phyloP scores from a whole-genome alignment of 2,329 filamentous ascomycete species.

The Aaosphaeria pasadenensis region DNA sequence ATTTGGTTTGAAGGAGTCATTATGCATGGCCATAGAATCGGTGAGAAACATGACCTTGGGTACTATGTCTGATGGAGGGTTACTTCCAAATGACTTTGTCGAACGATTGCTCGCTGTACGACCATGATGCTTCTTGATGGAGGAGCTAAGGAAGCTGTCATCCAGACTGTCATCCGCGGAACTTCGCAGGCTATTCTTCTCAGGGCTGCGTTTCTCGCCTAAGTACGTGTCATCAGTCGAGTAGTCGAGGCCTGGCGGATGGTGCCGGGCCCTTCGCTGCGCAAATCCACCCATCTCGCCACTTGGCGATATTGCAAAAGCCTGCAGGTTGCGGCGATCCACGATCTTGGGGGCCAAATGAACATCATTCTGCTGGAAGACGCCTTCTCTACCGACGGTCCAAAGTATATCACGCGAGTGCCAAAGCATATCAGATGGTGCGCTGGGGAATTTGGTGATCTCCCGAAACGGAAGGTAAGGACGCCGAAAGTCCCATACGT shows the following conservation, averaged over 20 bases:
- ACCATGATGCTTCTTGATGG: conserved; percentile 45
- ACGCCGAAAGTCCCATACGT: conserved; percentile 64
- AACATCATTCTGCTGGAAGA: conserved; percentile 62
- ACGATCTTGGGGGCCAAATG: conserved; percentile 58
- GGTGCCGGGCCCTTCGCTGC: conserved; percentile 49
- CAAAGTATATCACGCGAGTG: conserved; percentile 63
- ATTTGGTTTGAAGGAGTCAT: conserved; percentile 38
- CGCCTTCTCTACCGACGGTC: conserved; percentile 61
- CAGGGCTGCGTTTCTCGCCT: conserved; percentile 44
- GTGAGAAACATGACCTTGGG: conserved; percentile 51
- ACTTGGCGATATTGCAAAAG: conserved; percentile 56
- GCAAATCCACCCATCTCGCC: conserved; percentile 56
- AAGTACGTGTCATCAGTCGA: conserved; percentile 29
- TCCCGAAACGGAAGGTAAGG: conserved; percentile 62
- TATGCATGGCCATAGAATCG: conserved; percentile 46
- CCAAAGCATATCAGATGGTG: conserved; percentile 61
- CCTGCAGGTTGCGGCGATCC: conserved; percentile 55
- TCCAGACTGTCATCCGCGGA: conserved; percentile 58
- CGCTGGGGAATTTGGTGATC: conserved; percentile 53
- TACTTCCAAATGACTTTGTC: conserved; percentile 53
- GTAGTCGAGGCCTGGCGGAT: conserved; percentile 40
- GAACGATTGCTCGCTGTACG: conserved; percentile 47
- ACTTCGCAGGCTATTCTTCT: conserved; percentile 48
- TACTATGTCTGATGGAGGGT: conserved; percentile 49
- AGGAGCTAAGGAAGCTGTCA: conserved; percentile 52